Conservation (phyloP, 1,284 basidiomycete species). For the Moesziomyces globuligerus region DNA sequence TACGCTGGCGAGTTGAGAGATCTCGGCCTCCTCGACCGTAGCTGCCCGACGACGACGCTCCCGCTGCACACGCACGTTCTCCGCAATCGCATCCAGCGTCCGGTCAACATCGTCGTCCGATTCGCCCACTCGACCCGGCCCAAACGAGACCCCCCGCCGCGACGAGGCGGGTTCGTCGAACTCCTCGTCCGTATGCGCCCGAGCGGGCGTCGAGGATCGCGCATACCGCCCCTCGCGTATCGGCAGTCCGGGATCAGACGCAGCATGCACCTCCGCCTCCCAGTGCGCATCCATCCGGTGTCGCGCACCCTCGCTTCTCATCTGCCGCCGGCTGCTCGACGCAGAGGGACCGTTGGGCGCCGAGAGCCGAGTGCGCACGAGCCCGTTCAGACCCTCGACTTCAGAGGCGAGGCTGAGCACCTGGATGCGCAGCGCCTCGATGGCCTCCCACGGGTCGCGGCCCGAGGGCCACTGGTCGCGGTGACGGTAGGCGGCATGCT, state of each 20-base stretch:
- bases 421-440: slow-evolving; percentile 40
- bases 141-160: slow-evolving; percentile 26
- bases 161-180: slow-evolving; percentile 4
- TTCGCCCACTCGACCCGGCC: not conserved
- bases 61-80: slow-evolving; percentile 32
- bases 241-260: slow-evolving; percentile 31
- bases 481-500: slow-evolving; percentile 22
- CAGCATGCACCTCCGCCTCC: slow-evolving; percentile 16
- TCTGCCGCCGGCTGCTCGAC: not conserved
- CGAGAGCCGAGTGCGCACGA: too few relatives aligned
- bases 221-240: not conserved
- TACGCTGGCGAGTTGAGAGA: slow-evolving; percentile 40
- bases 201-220: not conserved
- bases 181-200: too few relatives aligned
- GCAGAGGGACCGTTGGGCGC: too few relatives aligned
- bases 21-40: slow-evolving; percentile 25
- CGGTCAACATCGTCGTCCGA: slow-evolving; percentile 36
- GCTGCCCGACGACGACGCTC: slow-evolving; percentile 2
- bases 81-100: slow-evolving; percentile 38
- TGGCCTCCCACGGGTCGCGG: slow-evolving; percentile 46
- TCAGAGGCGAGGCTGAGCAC: slow-evolving; percentile 36
- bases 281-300: too few relatives aligned
- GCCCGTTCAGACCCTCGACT: slow-evolving; percentile 41
- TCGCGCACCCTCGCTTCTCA: not conserved
- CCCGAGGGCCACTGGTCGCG: slow-evolving; percentile 19